Percentiles rank a stretch among this genome's conserved stretches.
Evolutionary conservation across 371 early-diverging fungal genomes (phyloP).

Genomic region (Zancudomyces culisetae): DNA sequence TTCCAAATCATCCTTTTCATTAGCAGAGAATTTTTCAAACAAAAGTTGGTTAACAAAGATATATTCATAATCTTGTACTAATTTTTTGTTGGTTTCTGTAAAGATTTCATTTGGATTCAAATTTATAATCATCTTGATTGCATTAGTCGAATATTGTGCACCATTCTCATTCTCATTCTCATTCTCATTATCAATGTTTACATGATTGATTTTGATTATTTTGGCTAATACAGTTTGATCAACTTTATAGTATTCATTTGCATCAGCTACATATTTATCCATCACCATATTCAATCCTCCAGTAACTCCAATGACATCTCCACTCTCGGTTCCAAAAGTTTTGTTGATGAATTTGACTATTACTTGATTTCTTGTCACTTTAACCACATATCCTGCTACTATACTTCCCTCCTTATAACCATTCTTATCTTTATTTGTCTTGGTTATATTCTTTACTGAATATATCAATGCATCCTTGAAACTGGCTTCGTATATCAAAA

Average conservation of each 20-base stretch:
- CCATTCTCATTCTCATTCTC: neutral
- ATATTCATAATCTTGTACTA: neutral
- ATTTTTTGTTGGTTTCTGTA: constrained; percentile 16
- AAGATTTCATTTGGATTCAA: neutral
- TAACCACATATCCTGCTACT: constrained; percentile 37
- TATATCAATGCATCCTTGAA: constrained; percentile 36
- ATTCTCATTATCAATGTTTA: constrained; percentile 15
- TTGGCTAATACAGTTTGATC: constrained; percentile 45
- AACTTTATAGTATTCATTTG: constrained; percentile 23
- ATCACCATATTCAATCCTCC: constrained; percentile 31
- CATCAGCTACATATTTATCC: constrained; percentile 33
- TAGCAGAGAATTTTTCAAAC: constrained; percentile 27
- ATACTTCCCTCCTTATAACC: constrained; percentile 24
- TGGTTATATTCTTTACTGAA: constrained; percentile 22
- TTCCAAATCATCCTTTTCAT: constrained; percentile 12
- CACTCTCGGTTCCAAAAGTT: no score
- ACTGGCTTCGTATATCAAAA: no score
- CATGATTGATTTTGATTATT: constrained; percentile 22
- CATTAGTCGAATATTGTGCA: neutral
- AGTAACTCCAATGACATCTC: constrained; percentile 29
- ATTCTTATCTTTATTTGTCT: constrained; percentile 8
- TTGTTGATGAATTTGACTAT: constrained; percentile 35
- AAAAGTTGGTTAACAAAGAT: constrained; percentile 22
- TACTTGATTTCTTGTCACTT: constrained; percentile 30
- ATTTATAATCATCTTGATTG: neutral